Evolutionary conservation across 73 alveolate genomes (phyloP), one percentile per base, ranked within the genome.

Genomic region (Durusdinium trenchii): DNA sequence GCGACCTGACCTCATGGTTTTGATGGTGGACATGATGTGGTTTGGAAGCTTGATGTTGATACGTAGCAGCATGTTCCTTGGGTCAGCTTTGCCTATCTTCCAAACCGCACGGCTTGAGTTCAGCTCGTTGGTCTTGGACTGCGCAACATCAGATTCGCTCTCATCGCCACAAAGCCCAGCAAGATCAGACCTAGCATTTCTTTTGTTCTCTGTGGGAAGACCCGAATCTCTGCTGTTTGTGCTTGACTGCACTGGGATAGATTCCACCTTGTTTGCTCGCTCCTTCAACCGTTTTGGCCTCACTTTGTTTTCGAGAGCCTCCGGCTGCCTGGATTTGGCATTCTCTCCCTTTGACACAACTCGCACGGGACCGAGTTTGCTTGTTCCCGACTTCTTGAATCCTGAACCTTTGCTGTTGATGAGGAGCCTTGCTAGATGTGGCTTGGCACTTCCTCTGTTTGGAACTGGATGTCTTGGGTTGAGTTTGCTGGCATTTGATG

Each of bases 401-500:
- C 20, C 46, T 67, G 96, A 91, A 42, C 38, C 64, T 7, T n/a
- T 38, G 48, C 43, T 92, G 91, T 76, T 40, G 40, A 30, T 18
- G 60, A 79, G 81, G 62, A 71, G 79, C 10, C 28, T 73, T 50
- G 96, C 86, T 32, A 36, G 73, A 30, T 54, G 62, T 18, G 96
- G 46, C 7, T 30, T 86, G 18, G 36, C 18, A 52, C 43, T 40
- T 89, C 52, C 73, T 45, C 30, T 45, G 61, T 89, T 64, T 54
- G 82, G 96, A 67, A 45, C 71, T 43, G 86, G 86, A 12, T 67
- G 86, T 32, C 16, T 45, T 73, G 96, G 82, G 35, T 46, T 64
- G 30, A 32, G 51, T 28, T 75, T 64, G 75, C 82, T 46, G 38
- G 45, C 47, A 26, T 52, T 16, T 30, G 96, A 73, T 62, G 42